phyloP scores from a whole-genome alignment of 2,329 filamentous ascomycete species.

The Metarhizium album region DNA sequence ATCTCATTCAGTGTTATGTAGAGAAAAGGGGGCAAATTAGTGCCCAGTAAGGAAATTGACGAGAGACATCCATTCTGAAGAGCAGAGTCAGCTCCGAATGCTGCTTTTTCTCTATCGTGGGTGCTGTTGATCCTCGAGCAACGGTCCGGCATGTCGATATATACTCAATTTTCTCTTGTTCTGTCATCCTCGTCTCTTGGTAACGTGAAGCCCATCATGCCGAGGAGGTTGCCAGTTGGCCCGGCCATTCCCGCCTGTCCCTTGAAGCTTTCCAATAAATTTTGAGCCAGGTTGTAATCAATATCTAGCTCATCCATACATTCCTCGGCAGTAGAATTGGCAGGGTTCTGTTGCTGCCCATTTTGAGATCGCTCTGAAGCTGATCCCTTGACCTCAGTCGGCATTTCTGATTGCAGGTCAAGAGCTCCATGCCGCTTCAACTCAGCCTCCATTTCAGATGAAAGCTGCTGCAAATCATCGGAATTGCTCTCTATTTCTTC shows the following conservation, averaged over 20 bases:
- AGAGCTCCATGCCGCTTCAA: conserved; percentile 24
- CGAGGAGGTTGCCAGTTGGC: conserved; percentile 77
- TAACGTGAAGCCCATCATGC: conserved; percentile 72
- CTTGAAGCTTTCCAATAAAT: conserved; percentile 87
- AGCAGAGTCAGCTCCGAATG: neutral
- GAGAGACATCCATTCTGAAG: neutral
- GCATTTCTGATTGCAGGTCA: conserved; percentile 32
- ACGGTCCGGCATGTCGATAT: neutral
- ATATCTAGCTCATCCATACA: conserved; percentile 56
- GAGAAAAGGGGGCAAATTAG: neutral
- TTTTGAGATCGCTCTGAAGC: neutral
- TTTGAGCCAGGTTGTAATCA: conserved; percentile 81
- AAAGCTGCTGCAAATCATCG: conserved; percentile 42
- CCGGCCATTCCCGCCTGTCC: conserved; percentile 78
- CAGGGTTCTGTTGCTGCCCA: conserved; percentile 9
- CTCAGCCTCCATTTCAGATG: conserved; percentile 62
- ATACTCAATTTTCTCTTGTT: neutral
- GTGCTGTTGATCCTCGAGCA: neutral
- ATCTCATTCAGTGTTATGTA: neutral
- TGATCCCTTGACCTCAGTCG: conserved; percentile 11
- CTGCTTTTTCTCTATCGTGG: neutral
- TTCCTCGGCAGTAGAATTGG: conserved; percentile 33
- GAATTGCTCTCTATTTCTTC: neutral
- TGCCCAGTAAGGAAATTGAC: neutral
- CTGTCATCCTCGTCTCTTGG: conserved; percentile 63